These are phyloP conservation scores for Rossbeevera mucosa DNA, from an alignment of 768 basidiomycete genomes.

Conservation along the genomic window DNA sequence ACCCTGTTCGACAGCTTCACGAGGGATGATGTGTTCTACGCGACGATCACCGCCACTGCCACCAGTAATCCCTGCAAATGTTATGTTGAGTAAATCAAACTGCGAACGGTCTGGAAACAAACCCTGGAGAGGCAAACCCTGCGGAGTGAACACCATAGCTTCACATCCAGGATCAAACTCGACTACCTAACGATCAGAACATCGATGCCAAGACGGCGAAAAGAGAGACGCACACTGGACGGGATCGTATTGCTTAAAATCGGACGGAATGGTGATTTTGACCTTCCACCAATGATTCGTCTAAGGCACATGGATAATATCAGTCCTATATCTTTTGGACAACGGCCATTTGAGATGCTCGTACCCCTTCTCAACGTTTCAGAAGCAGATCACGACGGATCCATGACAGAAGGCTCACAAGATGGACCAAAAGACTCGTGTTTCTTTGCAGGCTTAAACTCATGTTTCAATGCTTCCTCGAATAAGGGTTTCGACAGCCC, in stretches of 20 bases:
- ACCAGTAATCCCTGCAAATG: slow-evolving; percentile 74
- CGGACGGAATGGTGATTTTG: slow-evolving; percentile 67
- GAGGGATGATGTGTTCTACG: slow-evolving; percentile 91
- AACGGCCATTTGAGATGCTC: slow-evolving; percentile 2
- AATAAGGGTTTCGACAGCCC: slow-evolving; percentile 83
- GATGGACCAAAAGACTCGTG: slow-evolving; percentile 90
- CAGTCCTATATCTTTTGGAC: background rate
- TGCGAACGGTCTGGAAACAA: background rate
- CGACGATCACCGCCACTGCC: slow-evolving; percentile 81
- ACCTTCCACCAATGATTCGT: slow-evolving; percentile 98
- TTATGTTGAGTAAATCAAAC: background rate
- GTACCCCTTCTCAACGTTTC: slow-evolving; percentile 41
- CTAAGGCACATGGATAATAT: background rate
- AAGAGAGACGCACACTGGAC: slow-evolving; percentile 61
- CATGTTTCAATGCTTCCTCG: slow-evolving; percentile 78
- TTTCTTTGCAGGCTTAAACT: slow-evolving; percentile 81
- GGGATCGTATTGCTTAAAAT: slow-evolving; percentile 80
- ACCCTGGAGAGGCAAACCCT: slow-evolving; percentile 80
- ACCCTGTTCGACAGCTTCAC: slow-evolving; percentile 56
- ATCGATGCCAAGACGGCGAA: background rate
- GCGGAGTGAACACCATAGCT: slow-evolving; percentile 84
- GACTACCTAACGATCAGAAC: slow-evolving; percentile 43
- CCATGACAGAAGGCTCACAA: slow-evolving; percentile 51
- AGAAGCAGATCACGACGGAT: background rate
- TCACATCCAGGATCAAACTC: slow-evolving; percentile 97